Evolutionary conservation across 352 stramenopile species (phyloP), one percentile per base, ranked within the genome.

Genomic region (Phytophthora rubi): DNA sequence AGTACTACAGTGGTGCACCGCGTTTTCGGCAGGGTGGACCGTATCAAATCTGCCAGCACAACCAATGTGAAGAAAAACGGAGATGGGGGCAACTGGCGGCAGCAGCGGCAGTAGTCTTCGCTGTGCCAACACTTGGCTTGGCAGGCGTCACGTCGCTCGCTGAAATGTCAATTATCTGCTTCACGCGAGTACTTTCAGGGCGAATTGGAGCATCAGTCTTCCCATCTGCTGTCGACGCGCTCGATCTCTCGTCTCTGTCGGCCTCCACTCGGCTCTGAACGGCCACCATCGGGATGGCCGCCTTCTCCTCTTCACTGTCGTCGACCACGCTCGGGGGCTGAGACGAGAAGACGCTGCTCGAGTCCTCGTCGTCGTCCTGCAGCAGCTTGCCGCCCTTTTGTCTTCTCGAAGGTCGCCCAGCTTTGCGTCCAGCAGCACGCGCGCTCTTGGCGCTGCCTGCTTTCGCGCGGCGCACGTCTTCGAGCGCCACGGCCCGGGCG

Each of bases 221-320:
- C 21, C 42, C 47, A 15, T 21, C 35, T 4, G 13, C 21, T 9
- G 15, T 1, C 21, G 35, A 10, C 4, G 53, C 56, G 6, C 7
- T 13, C 32, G 30, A 5, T 51, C 73, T 62, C 15, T 59, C 42
- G 9, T 65, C 45, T 9, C 8, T 53, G 47, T 63, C 37, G 26
- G 18, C 18, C 7, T 26, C 15, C 12, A 13, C 37, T 10, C 37
- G 33, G n/a, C 55, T 68, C 10, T 68, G 56, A 21, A 53, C 54
- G 39, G 64, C 45, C 47, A 69, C 68, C 39, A 26, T 44, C 1
- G 57, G 57, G 15, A 69, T 70, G 15, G 44, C 49, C 18, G 39
- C 21, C 32, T 79, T 79, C 35, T 74, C 72, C 39, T 79, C 72
- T 52, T 79, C 68, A 39, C 72, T 78, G 52, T 69, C 58, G 4